phyloP scores from a whole-genome alignment of 2,329 filamentous ascomycete genomes.

The Penicillium corylophilum region DNA sequence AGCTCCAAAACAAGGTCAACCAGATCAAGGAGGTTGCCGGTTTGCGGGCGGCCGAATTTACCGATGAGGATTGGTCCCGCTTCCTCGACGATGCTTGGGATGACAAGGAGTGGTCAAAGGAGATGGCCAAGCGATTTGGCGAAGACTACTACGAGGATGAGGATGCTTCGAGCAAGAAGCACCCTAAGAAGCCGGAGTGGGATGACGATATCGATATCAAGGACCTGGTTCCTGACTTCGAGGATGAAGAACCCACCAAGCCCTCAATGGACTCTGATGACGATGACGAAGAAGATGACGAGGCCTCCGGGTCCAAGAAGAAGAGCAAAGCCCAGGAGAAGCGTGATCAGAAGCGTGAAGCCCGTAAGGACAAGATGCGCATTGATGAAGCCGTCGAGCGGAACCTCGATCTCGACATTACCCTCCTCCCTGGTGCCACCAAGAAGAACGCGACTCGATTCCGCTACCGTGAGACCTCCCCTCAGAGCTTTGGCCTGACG shows the following conservation, averaged over 20 bases:
- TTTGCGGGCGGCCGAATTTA: slow-evolving; percentile 62
- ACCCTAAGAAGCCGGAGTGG: slow-evolving; percentile 81
- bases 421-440: slow-evolving; percentile 56
- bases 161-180: slow-evolving; percentile 51
- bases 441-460: slow-evolving; percentile 61
- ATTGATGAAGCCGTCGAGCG: slow-evolving; percentile 85
- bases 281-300: slow-evolving; percentile 39
- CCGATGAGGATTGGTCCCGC: slow-evolving; percentile 77
- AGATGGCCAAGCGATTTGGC: slow-evolving; percentile 86
- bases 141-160: slow-evolving; percentile 79
- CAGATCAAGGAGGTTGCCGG: slow-evolving; percentile 90
- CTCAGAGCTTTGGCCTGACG: slow-evolving; percentile 84
- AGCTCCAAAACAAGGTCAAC: slow-evolving; percentile 80
- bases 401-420: slow-evolving; percentile 71
- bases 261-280: slow-evolving; percentile 60
- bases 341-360: slow-evolving; percentile 64
- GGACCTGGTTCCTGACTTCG: slow-evolving; percentile 83
- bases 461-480: slow-evolving; percentile 92
- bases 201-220: slow-evolving; percentile 98
- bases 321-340: slow-evolving; percentile 51
- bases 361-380: slow-evolving; percentile 76
- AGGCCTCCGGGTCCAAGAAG: slow-evolving; percentile 49
- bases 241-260: slow-evolving; percentile 64
- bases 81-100: slow-evolving; percentile 89
- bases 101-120: slow-evolving; percentile 82